Evolutionary conservation across 306 rosid species (phyloP), one percentile per base, ranked within the genome.

Genomic region (Dalbergia cultrata): DNA sequence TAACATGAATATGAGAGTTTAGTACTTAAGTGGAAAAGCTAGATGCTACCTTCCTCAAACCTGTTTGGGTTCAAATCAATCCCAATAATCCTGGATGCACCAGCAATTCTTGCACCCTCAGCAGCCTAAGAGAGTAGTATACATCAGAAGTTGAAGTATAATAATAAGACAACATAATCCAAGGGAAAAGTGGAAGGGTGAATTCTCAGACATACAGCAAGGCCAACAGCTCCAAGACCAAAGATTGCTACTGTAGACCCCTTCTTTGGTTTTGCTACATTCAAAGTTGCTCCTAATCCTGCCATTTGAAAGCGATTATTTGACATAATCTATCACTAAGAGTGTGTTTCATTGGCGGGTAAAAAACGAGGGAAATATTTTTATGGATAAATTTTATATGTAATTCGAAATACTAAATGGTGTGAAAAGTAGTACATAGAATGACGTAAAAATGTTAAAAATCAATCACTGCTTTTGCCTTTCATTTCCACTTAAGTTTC

Each of bases 81-180:
- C 33, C 90, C 88, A 66, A 87, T 84, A 52, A 82, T 87, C 73
- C 86, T 80, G 4, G 83, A 56, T 6, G 76, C 86, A 72, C 82
- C 83, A 12, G 85, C 41, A 58, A 87, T 71, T 75, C 88, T 78
- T 56, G 88, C 90, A 31, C 90, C 90, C 66, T 87, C 81, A 54
- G 88, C 88, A 85, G 88, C 88, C 86, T 85, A 78, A 37, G 8
- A 67, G 6, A 31, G 19, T 3, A 13, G 3, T 33, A 33, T 47
- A 31, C 26, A 47, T 31, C 35, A 49, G 21, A 67, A 17, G 47
- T 61, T 74, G n/a, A 26, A 49, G 54, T 47, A 62, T 17, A 4
- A 21, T 6, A 16, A 5, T 12, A 5, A 0, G 16, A 6, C 57
- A 45, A 47, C 56, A 9, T 7, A 37, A 7, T 4, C 7, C 7